Percentiles rank a stretch among this genome's conserved stretches.
Evolutionary conservation across 2,329 filamentous ascomycete genomes (phyloP).

Genomic region (Epichloe brachyelytri): DNA sequence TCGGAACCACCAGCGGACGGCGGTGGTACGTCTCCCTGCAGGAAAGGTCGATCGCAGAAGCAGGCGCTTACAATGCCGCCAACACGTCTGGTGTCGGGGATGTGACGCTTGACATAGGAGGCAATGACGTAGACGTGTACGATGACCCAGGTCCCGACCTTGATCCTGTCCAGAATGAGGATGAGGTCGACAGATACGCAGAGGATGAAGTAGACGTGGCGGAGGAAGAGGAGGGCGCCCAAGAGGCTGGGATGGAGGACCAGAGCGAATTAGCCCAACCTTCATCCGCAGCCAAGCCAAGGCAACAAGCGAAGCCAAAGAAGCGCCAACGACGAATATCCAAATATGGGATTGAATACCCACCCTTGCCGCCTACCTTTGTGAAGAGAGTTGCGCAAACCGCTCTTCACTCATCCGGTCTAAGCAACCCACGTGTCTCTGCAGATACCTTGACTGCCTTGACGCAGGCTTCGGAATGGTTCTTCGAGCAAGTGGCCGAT

Average conservation of each 20-base stretch:
- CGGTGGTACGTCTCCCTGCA: conserved; percentile 12
- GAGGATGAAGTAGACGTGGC: neutral
- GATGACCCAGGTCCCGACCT: neutral
- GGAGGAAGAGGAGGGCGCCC: neutral
- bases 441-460: conserved; percentile 64
- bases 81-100: conserved; percentile 2
- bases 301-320: conserved; percentile 8
- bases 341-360: conserved; percentile 60
- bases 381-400: conserved; percentile 63
- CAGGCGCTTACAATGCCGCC: neutral
- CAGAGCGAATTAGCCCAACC: neutral
- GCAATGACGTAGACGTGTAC: neutral
- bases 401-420: conserved; percentile 54
- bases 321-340: conserved; percentile 41
- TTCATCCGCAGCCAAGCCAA: conserved; percentile 1
- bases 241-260: neutral
- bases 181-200: neutral
- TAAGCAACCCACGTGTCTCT: conserved; percentile 54
- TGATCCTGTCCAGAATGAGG: neutral
- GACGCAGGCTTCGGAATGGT: conserved; percentile 76
- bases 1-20: conserved; percentile 20
- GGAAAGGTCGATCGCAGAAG: neutral
- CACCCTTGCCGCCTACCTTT: conserved; percentile 57
- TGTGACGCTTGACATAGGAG: conserved; percentile 5
- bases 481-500: conserved; percentile 76